Percentiles rank a stretch among this genome's conserved stretches.
Evolutionary conservation across 805 yeast genomes (phyloP).

Genomic region (Hanseniaspora occidentalis): DNA sequence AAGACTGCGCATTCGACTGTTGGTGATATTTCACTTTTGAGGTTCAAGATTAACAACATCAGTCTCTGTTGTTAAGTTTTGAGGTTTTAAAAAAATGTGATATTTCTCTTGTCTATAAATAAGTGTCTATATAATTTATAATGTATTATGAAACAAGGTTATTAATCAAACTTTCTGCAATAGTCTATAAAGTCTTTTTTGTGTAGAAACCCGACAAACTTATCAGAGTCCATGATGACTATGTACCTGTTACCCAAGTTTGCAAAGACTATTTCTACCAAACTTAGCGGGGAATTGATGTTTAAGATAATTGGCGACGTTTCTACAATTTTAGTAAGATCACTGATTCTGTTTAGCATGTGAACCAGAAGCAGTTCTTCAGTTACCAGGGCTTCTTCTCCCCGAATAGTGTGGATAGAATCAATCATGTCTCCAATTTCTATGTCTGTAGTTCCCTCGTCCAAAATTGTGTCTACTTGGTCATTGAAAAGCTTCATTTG

Average conservation of each 20-base stretch:
- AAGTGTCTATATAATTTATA: too few relatives aligned
- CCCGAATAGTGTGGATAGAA: background rate
- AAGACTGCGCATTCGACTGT: too few relatives aligned
- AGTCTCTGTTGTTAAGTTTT: background rate
- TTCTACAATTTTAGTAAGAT: constrained; percentile 33
- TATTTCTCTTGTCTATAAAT: too few relatives aligned
- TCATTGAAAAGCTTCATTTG: constrained; percentile 3
- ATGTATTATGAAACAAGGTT: background rate
- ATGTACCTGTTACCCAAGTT: constrained; percentile 39
- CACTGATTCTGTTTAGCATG: constrained; percentile 21
- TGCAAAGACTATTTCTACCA: constrained; percentile 39
- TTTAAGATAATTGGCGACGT: constrained; percentile 35
- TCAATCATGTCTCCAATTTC: background rate
- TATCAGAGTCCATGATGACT: constrained; percentile 34
- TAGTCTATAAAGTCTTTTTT: constrained; percentile 40
- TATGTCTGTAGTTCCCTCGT: background rate
- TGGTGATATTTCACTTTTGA: too few relatives aligned
- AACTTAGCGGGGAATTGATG: constrained; percentile 33
- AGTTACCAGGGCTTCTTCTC: background rate
- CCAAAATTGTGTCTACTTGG: background rate
- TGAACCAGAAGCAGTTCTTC: constrained; percentile 4
- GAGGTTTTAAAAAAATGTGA: background rate
- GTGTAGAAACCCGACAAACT: constrained; percentile 39
- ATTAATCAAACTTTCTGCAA: constrained; percentile 12
- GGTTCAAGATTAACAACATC: too few relatives aligned